Base-by-base conservation (phyloP, 2,329 filamentous ascomycete species). In the Talaromyces sp. region DNA sequence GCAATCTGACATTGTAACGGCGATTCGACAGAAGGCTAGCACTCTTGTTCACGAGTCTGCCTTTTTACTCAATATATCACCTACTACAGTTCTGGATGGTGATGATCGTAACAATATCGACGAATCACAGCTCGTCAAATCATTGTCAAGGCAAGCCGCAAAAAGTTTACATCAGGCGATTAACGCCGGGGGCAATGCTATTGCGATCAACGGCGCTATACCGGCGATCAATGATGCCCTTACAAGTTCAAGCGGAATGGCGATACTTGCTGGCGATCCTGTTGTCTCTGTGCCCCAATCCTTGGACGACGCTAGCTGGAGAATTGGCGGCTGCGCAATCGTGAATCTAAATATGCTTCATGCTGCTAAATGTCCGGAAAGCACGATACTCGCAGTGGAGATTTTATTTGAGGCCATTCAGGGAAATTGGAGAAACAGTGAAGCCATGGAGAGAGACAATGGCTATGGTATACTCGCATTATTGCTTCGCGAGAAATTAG, bases 391-490 rank as follows among this genome's bases (percentile, higher is more conserved):
- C 62, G 89, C 93, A 1, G 88, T 96, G 2, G 88, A 96, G 72
- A 90, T 96, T 71, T 83, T 97, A 31, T 93, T 97, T 68, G 87
- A 91, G 69, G 92, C 91, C 66, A 90, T 97, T 59, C 90, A 91
- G 69, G 90, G 91, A 68, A 98, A 91, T 74, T 99, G 96, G 95
- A 87, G 95, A 68, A 98, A 98, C 70, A 98, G 95, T 70, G 96
- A 99, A 75, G 93, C 95, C 31, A 97, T 99, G 90, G 95, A 99
- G 76, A 89, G 91, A 71, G 93, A 96, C 66, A 95, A 96, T 70
- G 96, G 94, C 0, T 99, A 97, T 74, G 90, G 91, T 31, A 91
- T 98, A 41, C 80, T 99, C 60, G 90, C 90, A 47, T 88, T 93
- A 76, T 84, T 98, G 19, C 79, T 99, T 27, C 89, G 92, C 63